These are phyloP conservation scores for Neodidymelliopsis sp. DNA, from an alignment of 2,329 filamentous ascomycete species.

Conservation along the genomic window DNA sequence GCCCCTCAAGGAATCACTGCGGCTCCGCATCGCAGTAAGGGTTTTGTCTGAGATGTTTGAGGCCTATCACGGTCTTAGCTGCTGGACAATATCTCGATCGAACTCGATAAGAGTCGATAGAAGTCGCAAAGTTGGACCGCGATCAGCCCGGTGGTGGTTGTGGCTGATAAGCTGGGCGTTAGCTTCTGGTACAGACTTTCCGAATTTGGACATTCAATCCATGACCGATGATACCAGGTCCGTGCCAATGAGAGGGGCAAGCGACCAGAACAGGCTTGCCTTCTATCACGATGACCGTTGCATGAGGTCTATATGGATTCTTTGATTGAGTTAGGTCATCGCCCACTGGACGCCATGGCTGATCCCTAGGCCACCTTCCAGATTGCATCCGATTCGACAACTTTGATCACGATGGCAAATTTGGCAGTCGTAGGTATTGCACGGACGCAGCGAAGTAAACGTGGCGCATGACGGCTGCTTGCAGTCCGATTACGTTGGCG, in stretches of 20 bases:
- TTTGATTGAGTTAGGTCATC: conserved; percentile 20
- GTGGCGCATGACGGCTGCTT: conserved; percentile 31
- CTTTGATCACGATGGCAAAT: conserved; percentile 39
- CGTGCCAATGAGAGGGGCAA: conserved; percentile 38
- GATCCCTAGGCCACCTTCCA: conserved; percentile 16
- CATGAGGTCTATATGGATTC: conserved; percentile 21
- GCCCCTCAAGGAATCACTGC: not conserved
- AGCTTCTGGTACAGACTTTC: conserved; percentile 29
- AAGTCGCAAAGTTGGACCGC: conserved; percentile 19
- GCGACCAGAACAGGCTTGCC: conserved; percentile 32
- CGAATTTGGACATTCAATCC: conserved; percentile 41
- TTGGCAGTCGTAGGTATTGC: conserved; percentile 14
- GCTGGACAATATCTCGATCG: conserved; percentile 12
- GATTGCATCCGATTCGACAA: conserved; percentile 12
- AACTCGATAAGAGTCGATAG: conserved; percentile 27
- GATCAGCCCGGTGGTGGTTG: conserved; percentile 19
- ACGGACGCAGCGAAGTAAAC: conserved; percentile 17
- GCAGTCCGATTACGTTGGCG: conserved; percentile 36
- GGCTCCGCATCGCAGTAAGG: conserved; percentile 7
- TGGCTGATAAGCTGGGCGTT: conserved; percentile 28
- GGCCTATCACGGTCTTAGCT: not conserved
- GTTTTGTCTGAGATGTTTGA: not conserved
- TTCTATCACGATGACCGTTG: conserved; percentile 32
- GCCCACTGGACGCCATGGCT: conserved; percentile 19
- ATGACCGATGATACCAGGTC: conserved; percentile 26